A percentile compares a stretch with the other conserved stretches of the same genome.
Evolutionary conservation across 225 moss, liverwort and hornwort species (phyloP).

Genomic region (Anthoceros angustus): DNA sequence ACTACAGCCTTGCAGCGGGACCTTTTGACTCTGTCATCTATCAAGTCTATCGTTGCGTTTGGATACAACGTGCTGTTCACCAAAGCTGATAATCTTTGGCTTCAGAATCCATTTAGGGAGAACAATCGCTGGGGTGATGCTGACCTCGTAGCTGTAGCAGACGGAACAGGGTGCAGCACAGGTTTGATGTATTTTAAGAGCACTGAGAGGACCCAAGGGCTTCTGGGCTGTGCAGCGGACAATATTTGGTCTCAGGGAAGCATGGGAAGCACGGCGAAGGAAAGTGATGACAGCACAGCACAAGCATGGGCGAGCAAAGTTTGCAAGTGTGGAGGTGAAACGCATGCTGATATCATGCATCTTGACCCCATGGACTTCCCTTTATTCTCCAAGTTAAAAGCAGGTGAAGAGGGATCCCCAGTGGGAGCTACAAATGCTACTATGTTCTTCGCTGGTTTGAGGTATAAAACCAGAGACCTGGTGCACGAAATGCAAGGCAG

Average conservation of each 20-base stretch:
- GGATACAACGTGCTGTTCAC: slow-evolving; percentile 66
- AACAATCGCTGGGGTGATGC: slow-evolving; percentile 5
- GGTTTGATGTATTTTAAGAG: background rate
- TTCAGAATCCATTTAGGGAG: slow-evolving; percentile 28
- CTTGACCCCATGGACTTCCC: slow-evolving; percentile 12
- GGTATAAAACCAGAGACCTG: slow-evolving; percentile 18
- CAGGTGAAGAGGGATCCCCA: slow-evolving; percentile 4
- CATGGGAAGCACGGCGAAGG: background rate
- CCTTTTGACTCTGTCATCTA: slow-evolving; percentile 32
- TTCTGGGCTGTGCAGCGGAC: background rate
- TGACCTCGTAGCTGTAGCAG: slow-evolving; percentile 35
- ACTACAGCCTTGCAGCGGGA: slow-evolving; percentile 13
- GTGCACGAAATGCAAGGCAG: slow-evolving; percentile 21
- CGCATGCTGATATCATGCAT: background rate
- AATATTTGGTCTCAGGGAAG: background rate
- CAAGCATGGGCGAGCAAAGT: background rate
- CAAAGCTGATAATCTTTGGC: slow-evolving; percentile 72
- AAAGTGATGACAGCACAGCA: background rate
- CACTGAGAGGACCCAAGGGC: background rate
- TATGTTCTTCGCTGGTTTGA: slow-evolving; percentile 36
- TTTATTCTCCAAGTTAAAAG: slow-evolving; percentile 10
- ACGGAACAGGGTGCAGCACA: slow-evolving; percentile 15
- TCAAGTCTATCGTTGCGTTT: slow-evolving; percentile 33
- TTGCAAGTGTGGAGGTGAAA: background rate
- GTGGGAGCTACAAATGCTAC: slow-evolving; percentile 24